A percentile compares a stretch with the other conserved stretches of the same genome.
Evolutionary conservation across 306 rosid species (phyloP).

Genomic region (Parietaria judaica): DNA sequence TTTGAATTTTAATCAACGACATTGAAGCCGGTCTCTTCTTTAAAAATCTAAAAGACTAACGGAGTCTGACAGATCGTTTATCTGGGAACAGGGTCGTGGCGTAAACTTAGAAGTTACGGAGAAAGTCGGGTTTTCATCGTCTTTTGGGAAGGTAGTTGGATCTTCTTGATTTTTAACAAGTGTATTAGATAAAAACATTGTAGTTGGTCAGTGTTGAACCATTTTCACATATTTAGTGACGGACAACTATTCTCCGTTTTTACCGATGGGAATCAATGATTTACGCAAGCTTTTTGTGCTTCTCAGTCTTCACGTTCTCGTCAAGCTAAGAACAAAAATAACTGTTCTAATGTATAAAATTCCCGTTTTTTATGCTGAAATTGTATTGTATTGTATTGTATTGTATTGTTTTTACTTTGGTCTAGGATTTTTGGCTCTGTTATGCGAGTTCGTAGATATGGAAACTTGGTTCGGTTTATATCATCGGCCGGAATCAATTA

Average conservation of each 20-base stretch:
- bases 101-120: constrained; percentile 4
- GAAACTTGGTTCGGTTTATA: too few species aligned
- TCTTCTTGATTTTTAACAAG: constrained; percentile 28
- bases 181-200: constrained; percentile 34
- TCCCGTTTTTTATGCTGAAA: too few species aligned
- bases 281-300: constrained; percentile 14
- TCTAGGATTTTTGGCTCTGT: too few species aligned
- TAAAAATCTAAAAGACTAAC: constrained; percentile 1
- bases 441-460: too few species aligned
- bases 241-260: constrained; percentile 21
- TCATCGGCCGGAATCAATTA: too few species aligned
- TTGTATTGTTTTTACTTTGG: too few species aligned
- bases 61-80: constrained; percentile 22
- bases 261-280: constrained; percentile 21
- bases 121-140: background rate
- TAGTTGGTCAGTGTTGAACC: constrained; percentile 43
- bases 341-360: too few species aligned
- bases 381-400: too few species aligned
- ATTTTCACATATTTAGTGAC: constrained; percentile 12
- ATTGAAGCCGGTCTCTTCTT: background rate
- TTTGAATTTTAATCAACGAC: constrained; percentile 2
- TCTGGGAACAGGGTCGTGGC: constrained; percentile 20
- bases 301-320: background rate
- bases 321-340: too few species aligned
- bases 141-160: constrained; percentile 15